Evolutionary conservation across 2,329 filamentous ascomycete genomes (phyloP).

Genomic region (Trichoderma asperellum): DNA sequence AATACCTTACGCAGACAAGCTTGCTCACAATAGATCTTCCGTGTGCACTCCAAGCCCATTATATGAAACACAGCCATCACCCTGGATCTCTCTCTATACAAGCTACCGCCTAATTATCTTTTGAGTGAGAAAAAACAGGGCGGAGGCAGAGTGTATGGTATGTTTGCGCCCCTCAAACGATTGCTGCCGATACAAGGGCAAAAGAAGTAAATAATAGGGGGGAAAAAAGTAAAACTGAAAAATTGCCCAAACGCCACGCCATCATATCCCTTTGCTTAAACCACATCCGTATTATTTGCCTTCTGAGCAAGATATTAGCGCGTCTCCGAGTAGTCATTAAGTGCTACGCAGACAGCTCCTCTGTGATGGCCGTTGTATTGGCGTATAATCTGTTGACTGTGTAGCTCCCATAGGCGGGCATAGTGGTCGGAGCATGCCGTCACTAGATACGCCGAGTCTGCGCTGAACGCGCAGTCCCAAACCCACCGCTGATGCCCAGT

Average conservation of each 20-base stretch:
- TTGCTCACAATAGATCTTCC: background rate
- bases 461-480: conserved; percentile 95
- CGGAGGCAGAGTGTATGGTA: background rate
- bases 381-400: conserved; percentile 84
- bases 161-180: background rate
- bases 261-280: background rate
- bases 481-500: conserved; percentile 94
- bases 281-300: background rate
- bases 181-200: background rate
- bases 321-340: conserved; percentile 80
- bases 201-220: background rate
- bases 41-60: background rate
- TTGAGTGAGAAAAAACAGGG: background rate
- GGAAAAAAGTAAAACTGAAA: background rate
- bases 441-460: conserved; percentile 89
- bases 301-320: conserved; percentile 38
- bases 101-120: background rate
- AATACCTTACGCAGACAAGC: background rate
- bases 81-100: background rate
- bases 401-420: conserved; percentile 86
- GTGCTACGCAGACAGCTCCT: conserved; percentile 86
- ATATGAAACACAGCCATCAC: background rate
- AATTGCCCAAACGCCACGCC: conserved; percentile 19
- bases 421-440: conserved; percentile 95
- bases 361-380: conserved; percentile 96